phyloP scores from a whole-genome alignment of 352 stramenopile genomes.

The Phytopythium mirpurense region DNA sequence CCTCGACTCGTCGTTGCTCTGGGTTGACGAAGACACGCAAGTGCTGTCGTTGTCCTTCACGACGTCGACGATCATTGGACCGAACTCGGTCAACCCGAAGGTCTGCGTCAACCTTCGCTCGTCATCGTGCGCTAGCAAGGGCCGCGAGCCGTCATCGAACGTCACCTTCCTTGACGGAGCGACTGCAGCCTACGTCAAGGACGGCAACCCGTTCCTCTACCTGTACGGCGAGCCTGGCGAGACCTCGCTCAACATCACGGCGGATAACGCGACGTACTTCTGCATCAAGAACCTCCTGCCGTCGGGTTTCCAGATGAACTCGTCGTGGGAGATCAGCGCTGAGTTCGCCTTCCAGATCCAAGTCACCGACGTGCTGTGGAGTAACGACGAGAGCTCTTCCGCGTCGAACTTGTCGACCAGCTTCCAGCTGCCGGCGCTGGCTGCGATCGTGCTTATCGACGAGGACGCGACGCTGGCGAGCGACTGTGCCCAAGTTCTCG shows the following conservation, averaged over 20 bases:
- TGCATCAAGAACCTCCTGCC: conserved; percentile 66
- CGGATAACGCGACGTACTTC: conserved; percentile 69
- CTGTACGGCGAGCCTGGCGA: conserved; percentile 57
- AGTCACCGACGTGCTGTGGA: conserved; percentile 51
- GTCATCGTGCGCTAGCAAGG: conserved; percentile 40
- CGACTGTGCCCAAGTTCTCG: conserved; percentile 65
- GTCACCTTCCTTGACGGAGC: conserved; percentile 36
- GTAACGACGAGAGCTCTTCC: conserved; percentile 12
- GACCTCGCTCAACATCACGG: conserved; percentile 35
- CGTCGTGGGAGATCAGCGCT: conserved; percentile 60
- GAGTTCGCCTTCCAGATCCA: conserved; percentile 75
- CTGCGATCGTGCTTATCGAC: conserved; percentile 59
- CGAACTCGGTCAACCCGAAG: conserved; percentile 51
- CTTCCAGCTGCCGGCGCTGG: conserved; percentile 43
- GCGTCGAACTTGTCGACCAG: conserved; percentile 13
- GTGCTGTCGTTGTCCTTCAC: conserved; percentile 73
- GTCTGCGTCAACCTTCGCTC: conserved; percentile 69
- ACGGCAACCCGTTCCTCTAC: conserved; percentile 73
- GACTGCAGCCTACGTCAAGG: conserved; percentile 56
- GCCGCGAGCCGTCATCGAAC: conserved; percentile 33
- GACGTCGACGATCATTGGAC: conserved; percentile 65
- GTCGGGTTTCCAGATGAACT: conserved; percentile 46
- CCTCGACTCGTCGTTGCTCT: conserved; percentile 69
- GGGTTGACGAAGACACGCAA: conserved; percentile 62
- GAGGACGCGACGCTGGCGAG: conserved; percentile 38